Base-by-base conservation (phyloP, 108 stramenopile species). In the Cyclotella kingstonii region DNA sequence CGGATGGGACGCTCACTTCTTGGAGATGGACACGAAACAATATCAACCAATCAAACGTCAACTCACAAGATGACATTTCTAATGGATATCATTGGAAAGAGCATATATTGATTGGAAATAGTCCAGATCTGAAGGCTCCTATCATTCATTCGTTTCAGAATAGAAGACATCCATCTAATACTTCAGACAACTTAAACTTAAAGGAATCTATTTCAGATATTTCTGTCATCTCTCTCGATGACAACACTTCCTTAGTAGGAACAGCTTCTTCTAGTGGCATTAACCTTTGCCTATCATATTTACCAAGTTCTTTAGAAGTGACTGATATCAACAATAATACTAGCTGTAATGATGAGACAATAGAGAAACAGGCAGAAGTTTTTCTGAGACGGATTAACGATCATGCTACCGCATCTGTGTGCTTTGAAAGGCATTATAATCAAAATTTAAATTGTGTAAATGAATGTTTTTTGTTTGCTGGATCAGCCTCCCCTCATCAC, bases 1-100 rank as follows among this genome's bases (percentile, higher is more conserved):
- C 90, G 34, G 84, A 91, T 76, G 90, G 90, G n/a, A 86, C 79
- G 2, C 50, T 91, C 25, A 80, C 82, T 22, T 71, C 70, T 3
- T 91, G 86, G 87, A 39, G 63, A 25, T 34, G 55, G n/a, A n/a
- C n/a, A n/a, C n/a, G n/a, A n/a, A n/a, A n/a, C n/a, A n/a, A n/a
- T n/a, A n/a, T n/a, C n/a, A n/a, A n/a, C n/a, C n/a, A n/a, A n/a
- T n/a, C n/a, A n/a, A n/a, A n/a, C n/a, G n/a, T n/a, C 33, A 12
- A 6, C 48, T 11, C 28, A 27, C 18, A n/a, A 6, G 2, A 10
- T 43, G 0, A 0, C 27, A 22, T 7, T 47, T 8, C 11, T 19
- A 50, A 26, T 38, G 54, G 30, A 0, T 14, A 23, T 21, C 33
- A 31, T 5, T 73, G 74, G 73, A 45, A 50, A n/a, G 66, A 75